A percentile compares a stretch with the other conserved stretches of the same genome.
These are phyloP conservation scores for Cryptococcus jaspeensis DNA, from an alignment of 1,284 basidiomycete genomes.

Conservation along the genomic window DNA sequence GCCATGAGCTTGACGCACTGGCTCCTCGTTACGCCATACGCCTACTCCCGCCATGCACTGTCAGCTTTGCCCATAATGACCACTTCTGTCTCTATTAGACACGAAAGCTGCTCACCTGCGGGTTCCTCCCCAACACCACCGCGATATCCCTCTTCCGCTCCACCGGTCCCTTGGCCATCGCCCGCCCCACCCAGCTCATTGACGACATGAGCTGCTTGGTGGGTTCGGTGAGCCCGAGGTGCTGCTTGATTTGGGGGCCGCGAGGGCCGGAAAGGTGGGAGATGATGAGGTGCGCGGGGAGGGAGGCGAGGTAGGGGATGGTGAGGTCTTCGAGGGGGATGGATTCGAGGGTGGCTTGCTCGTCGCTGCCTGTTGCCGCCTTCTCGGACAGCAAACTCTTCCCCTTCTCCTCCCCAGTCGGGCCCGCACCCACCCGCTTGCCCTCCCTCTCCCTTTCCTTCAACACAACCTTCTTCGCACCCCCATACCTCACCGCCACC, in stretches of 20 bases:
- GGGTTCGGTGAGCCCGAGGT: slow-evolving; percentile 16
- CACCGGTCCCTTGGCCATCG: slow-evolving; percentile 16
- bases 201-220: slow-evolving; percentile 1
- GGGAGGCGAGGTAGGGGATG: slow-evolving; percentile 9
- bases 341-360: neutral
- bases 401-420: no score
- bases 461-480: slow-evolving; percentile 16
- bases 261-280: slow-evolving; percentile 8
- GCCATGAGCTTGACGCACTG: slow-evolving; percentile 18
- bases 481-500: slow-evolving; percentile 14
- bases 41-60: neutral
- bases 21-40: slow-evolving; percentile 11
- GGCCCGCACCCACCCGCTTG: neutral
- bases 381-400: neutral
- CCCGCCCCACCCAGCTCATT: slow-evolving; percentile 10
- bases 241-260: slow-evolving; percentile 8
- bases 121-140: slow-evolving; percentile 14
- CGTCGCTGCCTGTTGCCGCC: neutral
- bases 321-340: slow-evolving; percentile 13
- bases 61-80: neutral
- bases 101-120: slow-evolving; percentile 20
- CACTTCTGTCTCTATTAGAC: neutral
- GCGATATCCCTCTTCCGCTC: slow-evolving; percentile 23
- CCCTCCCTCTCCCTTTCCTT: neutral
- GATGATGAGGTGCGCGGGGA: slow-evolving; percentile 17